Evolutionary conservation across 495 filamentous ascomycete species (phyloP).

Genomic region (Jackrogersella multiformis): DNA sequence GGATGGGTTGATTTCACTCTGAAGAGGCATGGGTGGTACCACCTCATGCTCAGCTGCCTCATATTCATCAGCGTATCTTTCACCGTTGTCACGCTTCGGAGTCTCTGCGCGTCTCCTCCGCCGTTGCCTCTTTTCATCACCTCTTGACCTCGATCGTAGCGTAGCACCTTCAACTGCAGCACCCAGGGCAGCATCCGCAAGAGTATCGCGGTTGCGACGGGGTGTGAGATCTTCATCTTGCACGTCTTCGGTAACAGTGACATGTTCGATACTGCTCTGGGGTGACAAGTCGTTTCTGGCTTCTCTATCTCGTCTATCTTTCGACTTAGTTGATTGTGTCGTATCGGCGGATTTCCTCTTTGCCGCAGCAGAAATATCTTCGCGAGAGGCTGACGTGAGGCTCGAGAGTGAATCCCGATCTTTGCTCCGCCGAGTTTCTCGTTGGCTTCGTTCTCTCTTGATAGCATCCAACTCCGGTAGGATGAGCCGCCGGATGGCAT

Average conservation of each 20-base stretch:
- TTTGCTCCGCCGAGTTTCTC: conserved; percentile 61
- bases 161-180: conserved; percentile 48
- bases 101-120: conserved; percentile 56
- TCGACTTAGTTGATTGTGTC: conserved; percentile 49
- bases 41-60: conserved; percentile 53
- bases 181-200: conserved; percentile 51
- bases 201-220: conserved; percentile 49
- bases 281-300: conserved; percentile 66
- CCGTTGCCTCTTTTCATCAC: conserved; percentile 56
- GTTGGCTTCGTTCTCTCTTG: conserved; percentile 83
- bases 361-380: conserved; percentile 59
- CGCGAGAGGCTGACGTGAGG: conserved; percentile 66
- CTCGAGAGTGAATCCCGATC: conserved; percentile 63
- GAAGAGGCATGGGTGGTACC: conserved; percentile 81
- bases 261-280: conserved; percentile 54
- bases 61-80: conserved; percentile 48
- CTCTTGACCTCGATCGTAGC: conserved; percentile 50
- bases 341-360: conserved; percentile 52
- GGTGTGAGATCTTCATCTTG: conserved; percentile 54
- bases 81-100: conserved; percentile 50
- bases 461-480: conserved; percentile 90
- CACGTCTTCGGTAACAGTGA: conserved; percentile 49
- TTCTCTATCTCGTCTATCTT: conserved; percentile 59
- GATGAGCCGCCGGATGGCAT: conserved; percentile 91
- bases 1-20: conserved; percentile 82